Percentiles rank a stretch among this genome's conserved stretches.
Conservation (phyloP, 805 yeast species). For the Wickerhamomyces ciferrii region DNA sequence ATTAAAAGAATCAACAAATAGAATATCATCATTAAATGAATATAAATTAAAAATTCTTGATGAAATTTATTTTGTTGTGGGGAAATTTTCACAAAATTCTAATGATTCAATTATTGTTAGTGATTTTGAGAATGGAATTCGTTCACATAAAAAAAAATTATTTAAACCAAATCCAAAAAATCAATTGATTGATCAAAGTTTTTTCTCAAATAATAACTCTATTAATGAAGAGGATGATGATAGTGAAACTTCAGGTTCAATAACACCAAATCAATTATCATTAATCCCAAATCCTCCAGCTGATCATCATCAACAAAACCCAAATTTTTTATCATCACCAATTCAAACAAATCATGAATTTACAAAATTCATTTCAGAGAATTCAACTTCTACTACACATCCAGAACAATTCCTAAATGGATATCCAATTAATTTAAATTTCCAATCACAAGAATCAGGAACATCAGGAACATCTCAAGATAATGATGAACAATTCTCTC, state of each 20-base stretch:
- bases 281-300: too few species aligned
- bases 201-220: neutral
- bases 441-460: too few species aligned
- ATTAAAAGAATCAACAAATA: constrained; percentile 2
- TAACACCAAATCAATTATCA: neutral
- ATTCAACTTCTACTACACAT: too few species aligned
- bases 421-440: too few species aligned
- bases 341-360: neutral
- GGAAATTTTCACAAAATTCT: neutral
- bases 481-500: too few species aligned
- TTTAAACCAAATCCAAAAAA: neutral
- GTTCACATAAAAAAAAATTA: neutral
- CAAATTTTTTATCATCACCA: neutral
- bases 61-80: constrained; percentile 10
- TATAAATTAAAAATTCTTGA: constrained; percentile 5
- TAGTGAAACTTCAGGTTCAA: neutral
- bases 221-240: neutral
- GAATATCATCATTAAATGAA: neutral
- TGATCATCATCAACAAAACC: neutral
- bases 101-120: neutral
- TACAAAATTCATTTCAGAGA: too few species aligned
- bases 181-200: too few species aligned
- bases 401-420: too few species aligned
- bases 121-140: neutral
- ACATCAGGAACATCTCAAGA: too few species aligned